phyloP scores from a whole-genome alignment of 805 yeast genomes.

The Schwanniomyces yamadae region DNA sequence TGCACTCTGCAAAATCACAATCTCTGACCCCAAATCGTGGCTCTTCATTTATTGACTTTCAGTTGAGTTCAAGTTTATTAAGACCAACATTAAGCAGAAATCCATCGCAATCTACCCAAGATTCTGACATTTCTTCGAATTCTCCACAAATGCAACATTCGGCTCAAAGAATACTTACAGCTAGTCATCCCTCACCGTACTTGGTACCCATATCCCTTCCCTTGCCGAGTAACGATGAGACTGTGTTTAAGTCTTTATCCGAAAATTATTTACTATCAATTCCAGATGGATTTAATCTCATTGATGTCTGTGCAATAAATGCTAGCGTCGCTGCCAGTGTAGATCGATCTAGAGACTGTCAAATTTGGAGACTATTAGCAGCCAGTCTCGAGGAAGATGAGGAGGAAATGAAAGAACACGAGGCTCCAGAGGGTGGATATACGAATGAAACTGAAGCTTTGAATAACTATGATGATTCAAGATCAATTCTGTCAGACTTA shows the following conservation, averaged over 20 bases:
- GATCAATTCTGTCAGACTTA: slow-evolving; percentile 35
- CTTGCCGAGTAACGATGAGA: slow-evolving; percentile 40
- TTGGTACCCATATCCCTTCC: slow-evolving; percentile 44
- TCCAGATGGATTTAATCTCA: slow-evolving; percentile 48
- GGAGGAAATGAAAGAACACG: background rate
- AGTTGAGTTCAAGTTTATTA: background rate
- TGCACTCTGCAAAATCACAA: slow-evolving; percentile 12
- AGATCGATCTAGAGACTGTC: slow-evolving; percentile 52
- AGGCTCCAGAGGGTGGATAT: background rate
- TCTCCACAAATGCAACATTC: slow-evolving; percentile 12
- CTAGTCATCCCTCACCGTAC: slow-evolving; percentile 31
- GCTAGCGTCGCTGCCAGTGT: slow-evolving; percentile 55
- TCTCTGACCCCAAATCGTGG: slow-evolving; percentile 17
- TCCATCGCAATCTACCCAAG: slow-evolving; percentile 37
- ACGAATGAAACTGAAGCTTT: slow-evolving; percentile 16
- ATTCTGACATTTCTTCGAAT: slow-evolving; percentile 21
- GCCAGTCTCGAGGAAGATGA: slow-evolving; percentile 41
- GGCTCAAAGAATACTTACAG: slow-evolving; percentile 7
- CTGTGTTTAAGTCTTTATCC: slow-evolving; percentile 48
- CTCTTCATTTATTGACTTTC: background rate
- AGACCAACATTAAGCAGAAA: slow-evolving; percentile 34
- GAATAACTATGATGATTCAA: slow-evolving; percentile 13
- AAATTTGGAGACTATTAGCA: slow-evolving; percentile 60
- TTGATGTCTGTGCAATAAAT: slow-evolving; percentile 58
- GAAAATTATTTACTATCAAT: slow-evolving; percentile 46